Evolutionary conservation across 2,329 filamentous ascomycete species (phyloP).

Genomic region (Microthyrium microscopicum): DNA sequence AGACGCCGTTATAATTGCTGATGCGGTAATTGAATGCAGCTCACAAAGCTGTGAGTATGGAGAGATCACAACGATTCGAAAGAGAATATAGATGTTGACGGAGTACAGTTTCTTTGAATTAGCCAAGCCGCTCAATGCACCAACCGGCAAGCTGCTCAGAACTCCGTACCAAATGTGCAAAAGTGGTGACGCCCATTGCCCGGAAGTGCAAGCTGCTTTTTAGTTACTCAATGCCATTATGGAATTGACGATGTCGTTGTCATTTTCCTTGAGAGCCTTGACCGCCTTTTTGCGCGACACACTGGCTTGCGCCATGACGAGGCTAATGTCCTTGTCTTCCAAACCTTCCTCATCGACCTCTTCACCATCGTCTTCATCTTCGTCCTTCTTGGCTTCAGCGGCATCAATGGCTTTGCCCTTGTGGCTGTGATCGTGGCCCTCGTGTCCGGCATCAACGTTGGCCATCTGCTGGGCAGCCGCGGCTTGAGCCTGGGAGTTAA

Average conservation of each 20-base stretch:
- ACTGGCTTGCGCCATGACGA: slow-evolving; percentile 94
- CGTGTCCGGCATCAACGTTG: slow-evolving; percentile 51
- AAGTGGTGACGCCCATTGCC: too few relatives aligned
- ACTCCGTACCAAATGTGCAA: too few relatives aligned
- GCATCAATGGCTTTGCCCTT: slow-evolving; percentile 53
- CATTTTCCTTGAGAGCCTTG: slow-evolving; percentile 97
- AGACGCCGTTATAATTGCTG: too few relatives aligned
- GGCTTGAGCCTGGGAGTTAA: slow-evolving; percentile 95
- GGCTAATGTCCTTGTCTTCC: slow-evolving; percentile 98
- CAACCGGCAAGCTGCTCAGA: too few relatives aligned
- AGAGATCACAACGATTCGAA: too few relatives aligned
- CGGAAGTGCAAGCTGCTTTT: neutral
- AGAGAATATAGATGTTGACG: too few relatives aligned
- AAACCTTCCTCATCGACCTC: slow-evolving; percentile 89
- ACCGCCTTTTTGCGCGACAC: slow-evolving; percentile 97
- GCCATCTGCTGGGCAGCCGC: slow-evolving; percentile 92
- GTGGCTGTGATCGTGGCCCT: slow-evolving; percentile 55
- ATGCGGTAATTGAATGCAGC: too few relatives aligned
- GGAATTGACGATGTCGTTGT: slow-evolving; percentile 99
- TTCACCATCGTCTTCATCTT: slow-evolving; percentile 84
- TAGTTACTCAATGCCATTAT: slow-evolving; percentile 77
- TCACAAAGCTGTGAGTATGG: too few relatives aligned
- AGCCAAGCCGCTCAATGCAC: too few relatives aligned
- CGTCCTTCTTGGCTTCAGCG: slow-evolving; percentile 48
- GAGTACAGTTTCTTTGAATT: too few relatives aligned